These are phyloP conservation scores for Eimeria sp. DNA, from an alignment of 169 alveolate species.

Conservation along the genomic window DNA sequence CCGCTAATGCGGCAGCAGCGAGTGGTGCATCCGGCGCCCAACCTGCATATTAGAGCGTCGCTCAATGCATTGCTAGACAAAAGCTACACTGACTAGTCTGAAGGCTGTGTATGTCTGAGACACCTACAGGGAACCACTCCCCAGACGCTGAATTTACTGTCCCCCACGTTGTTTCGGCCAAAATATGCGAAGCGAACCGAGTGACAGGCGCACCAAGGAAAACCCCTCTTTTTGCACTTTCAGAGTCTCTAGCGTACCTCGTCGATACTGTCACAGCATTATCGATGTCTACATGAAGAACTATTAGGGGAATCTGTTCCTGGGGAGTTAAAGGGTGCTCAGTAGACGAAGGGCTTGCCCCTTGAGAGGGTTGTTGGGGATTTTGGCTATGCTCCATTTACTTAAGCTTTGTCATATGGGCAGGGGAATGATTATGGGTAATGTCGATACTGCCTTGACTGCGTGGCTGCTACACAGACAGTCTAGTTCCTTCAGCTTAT, in stretches of 20 bases:
- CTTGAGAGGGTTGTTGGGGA: conserved; percentile 4
- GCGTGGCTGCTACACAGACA: neutral
- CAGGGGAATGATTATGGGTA: neutral
- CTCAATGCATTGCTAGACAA: neutral
- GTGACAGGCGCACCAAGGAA: conserved; percentile 26
- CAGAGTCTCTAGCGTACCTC: conserved; percentile 46
- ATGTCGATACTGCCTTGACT: neutral
- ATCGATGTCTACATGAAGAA: conserved; percentile 49
- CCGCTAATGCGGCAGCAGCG: neutral
- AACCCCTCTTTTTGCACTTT: conserved; percentile 5
- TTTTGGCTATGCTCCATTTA: neutral
- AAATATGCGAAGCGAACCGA: conserved; percentile 56
- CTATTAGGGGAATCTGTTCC: conserved; percentile 36
- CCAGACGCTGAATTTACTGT: conserved; percentile 68
- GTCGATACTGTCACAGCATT: conserved; percentile 27
- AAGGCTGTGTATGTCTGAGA: neutral
- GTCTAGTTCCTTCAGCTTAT: neutral
- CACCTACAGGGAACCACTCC: conserved; percentile 73
- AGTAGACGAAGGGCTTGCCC: neutral
- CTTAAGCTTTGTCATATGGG: neutral
- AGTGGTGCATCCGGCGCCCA: neutral
- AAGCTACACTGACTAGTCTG: neutral
- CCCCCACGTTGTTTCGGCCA: conserved; percentile 82
- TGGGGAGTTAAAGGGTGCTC: conserved; percentile 4
- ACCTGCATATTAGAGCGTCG: neutral